Conservation (phyloP, 306 rosid genomes). For the Trifolium fragiferum region DNA sequence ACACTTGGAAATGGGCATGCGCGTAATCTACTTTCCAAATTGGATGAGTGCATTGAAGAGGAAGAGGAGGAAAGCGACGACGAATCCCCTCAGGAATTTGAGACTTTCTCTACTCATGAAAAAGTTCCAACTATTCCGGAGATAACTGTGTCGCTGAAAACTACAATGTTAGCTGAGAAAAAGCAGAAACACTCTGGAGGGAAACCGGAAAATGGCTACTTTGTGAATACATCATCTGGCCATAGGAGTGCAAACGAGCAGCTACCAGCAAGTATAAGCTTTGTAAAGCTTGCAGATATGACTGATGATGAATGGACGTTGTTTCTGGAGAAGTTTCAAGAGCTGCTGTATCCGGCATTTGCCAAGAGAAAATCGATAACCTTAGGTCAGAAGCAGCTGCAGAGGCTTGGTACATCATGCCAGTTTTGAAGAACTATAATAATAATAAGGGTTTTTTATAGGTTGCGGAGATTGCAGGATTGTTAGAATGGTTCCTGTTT, state of each 20-base stretch:
- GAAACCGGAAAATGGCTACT: constrained; percentile 60
- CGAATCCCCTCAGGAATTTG: constrained; percentile 53
- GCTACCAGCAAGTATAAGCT: constrained; percentile 83
- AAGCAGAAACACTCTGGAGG: constrained; percentile 53
- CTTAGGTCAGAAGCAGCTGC: constrained; percentile 85
- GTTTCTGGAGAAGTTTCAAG: constrained; percentile 80
- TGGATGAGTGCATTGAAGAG: constrained; percentile 89
- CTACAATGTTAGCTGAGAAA: constrained; percentile 63
- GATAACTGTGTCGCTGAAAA: constrained; percentile 69
- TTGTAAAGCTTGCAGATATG: constrained; percentile 83
- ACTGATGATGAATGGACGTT: constrained; percentile 75
- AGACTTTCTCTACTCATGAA: constrained; percentile 41
- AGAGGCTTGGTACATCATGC: constrained; percentile 99
- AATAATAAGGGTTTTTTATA: constrained; percentile 49
- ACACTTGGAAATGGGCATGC: constrained; percentile 52
- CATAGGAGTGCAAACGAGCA: constrained; percentile 93
- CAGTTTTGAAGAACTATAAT: constrained; percentile 77
- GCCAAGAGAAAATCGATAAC: constrained; percentile 68
- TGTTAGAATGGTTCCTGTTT: constrained; percentile 52
- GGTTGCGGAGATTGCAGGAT: constrained; percentile 57
- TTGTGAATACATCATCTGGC: constrained; percentile 68
- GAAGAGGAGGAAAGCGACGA: constrained; percentile 62
- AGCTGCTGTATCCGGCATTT: constrained; percentile 80
- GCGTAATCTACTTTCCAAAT: constrained; percentile 69
- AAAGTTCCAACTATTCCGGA: constrained; percentile 54